Conservation (phyloP, 2,329 filamentous ascomycete genomes). For the Exophiala aquamarina region DNA sequence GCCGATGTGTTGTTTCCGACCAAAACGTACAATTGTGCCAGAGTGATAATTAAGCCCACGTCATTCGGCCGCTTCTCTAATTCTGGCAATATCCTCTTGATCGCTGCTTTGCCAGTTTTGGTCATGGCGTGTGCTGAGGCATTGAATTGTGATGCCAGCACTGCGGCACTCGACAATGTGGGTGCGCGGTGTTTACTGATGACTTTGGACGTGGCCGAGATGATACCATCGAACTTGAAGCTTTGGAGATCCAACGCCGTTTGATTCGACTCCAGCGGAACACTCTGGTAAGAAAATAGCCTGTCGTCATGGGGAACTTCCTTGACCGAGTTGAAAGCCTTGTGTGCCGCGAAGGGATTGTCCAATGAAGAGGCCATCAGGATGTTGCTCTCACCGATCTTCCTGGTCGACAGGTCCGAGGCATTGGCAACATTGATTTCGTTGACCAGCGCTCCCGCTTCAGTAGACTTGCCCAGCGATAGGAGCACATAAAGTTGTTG, state of each 20-base stretch:
- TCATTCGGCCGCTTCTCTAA: slow-evolving; percentile 75
- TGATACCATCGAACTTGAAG: slow-evolving; percentile 60
- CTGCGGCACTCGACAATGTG: slow-evolving; percentile 51
- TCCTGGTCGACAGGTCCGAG: slow-evolving; percentile 57
- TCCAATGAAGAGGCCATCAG: slow-evolving; percentile 47
- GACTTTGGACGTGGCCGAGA: slow-evolving; percentile 49
- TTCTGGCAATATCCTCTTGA: slow-evolving; percentile 68
- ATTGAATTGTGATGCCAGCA: slow-evolving; percentile 62
- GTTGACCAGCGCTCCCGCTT: slow-evolving; percentile 54
- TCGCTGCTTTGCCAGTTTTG: slow-evolving; percentile 62
- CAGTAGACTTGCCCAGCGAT: slow-evolving; percentile 54
- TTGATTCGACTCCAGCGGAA: slow-evolving; percentile 54
- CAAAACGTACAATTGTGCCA: slow-evolving; percentile 77
- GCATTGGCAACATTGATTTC: slow-evolving; percentile 55
- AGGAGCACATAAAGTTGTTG: slow-evolving; percentile 62
- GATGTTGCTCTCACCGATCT: slow-evolving; percentile 61
- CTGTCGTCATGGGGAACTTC: slow-evolving; percentile 52
- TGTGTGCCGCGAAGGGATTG: slow-evolving; percentile 61
- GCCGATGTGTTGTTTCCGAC: slow-evolving; percentile 72
- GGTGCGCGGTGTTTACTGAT: slow-evolving; percentile 50
- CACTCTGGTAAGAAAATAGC: slow-evolving; percentile 60
- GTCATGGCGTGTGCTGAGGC: slow-evolving; percentile 70
- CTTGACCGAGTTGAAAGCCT: slow-evolving; percentile 54
- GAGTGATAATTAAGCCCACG: slow-evolving; percentile 74
- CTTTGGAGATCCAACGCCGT: slow-evolving; percentile 59